Base-by-base conservation (phyloP, 2,329 filamentous ascomycete genomes). In the Apiospora malaysiana region DNA sequence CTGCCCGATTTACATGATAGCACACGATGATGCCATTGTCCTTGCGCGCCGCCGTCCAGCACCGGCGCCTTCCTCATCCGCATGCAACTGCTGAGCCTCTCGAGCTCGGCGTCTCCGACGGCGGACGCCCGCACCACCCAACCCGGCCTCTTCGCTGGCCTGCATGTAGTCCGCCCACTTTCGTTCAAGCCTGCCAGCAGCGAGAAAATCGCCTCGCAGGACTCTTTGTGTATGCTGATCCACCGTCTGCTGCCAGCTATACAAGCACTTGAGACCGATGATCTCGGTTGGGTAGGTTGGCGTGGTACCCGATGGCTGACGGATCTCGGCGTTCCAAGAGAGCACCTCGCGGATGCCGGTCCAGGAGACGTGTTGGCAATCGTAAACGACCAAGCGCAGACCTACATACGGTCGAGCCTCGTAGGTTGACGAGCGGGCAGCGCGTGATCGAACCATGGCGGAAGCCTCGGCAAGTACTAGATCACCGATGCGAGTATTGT, bases 111-210 rank as follows among this genome's bases (percentile, higher is more conserved):
- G 87, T 73, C 94, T 86, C 71, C 95, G 85, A 69, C 94, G 86
- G 69, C 94, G 86, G 2, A 88, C 85, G 7, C 92, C 90, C 0
- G 87, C 87, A 1, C 92, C 94, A 2, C 84, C 85, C 2, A 88
- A 88, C 2, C 92, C 93, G 0, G 93, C 93, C 79, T 98, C 95
- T 80, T 97, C 94, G 68, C 89, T 93, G 21, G 93, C 91, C 83
- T 97, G 93, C 94, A 98, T 98, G 80, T 94, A 97, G 70, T 97
- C 93, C 0, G 92, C 92, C 95, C 95, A 98, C 80, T 95, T 97
- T 74, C 91, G 88, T 84, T 97, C 95, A 25, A 98, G 85, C n/a
- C 93, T 86, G 47, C 86, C 87, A 0, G 96, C 96, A 0, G 93
- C 87, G 0, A 86, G 85, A 71, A 94, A 88, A 73, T 97, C 93